phyloP scores from a whole-genome alignment of 345 rosid species.

The Citrus sp. region DNA sequence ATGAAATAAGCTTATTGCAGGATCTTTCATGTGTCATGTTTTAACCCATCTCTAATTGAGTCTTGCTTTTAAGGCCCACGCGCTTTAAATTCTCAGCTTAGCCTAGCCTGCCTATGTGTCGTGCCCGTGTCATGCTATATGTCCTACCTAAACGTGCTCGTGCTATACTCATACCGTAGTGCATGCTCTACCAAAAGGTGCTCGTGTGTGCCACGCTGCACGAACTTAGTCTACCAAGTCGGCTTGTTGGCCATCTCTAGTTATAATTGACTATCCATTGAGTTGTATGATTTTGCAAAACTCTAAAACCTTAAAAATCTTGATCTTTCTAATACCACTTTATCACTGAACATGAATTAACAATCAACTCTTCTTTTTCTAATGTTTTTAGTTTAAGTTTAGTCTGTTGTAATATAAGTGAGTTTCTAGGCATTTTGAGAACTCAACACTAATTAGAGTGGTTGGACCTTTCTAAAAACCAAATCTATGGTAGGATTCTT shows the following conservation, averaged over 20 bases:
- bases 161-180: too few species aligned
- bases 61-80: accelerated
- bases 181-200: too few species aligned
- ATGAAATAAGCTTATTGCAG: too few species aligned
- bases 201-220: too few species aligned
- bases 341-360: neutral
- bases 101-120: too few species aligned
- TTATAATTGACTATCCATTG: neutral
- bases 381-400: too few species aligned
- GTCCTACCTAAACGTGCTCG: too few species aligned
- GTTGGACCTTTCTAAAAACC: neutral
- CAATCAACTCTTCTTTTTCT: neutral
- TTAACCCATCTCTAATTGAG: too few species aligned
- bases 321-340: neutral
- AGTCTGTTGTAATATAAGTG: neutral
- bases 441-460: neutral
- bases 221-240: neutral
- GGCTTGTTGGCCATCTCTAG: neutral
- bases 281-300: neutral
- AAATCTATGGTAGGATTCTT: too few species aligned
- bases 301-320: neutral
- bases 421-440: neutral
- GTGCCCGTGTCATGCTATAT: too few species aligned
- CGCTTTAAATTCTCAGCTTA: too few species aligned
- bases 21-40: accelerated